A percentile compares a stretch with the other conserved stretches of the same genome.
Evolutionary conservation across 805 yeast species (phyloP).

Genomic region (Teunomyces gatunensis): DNA sequence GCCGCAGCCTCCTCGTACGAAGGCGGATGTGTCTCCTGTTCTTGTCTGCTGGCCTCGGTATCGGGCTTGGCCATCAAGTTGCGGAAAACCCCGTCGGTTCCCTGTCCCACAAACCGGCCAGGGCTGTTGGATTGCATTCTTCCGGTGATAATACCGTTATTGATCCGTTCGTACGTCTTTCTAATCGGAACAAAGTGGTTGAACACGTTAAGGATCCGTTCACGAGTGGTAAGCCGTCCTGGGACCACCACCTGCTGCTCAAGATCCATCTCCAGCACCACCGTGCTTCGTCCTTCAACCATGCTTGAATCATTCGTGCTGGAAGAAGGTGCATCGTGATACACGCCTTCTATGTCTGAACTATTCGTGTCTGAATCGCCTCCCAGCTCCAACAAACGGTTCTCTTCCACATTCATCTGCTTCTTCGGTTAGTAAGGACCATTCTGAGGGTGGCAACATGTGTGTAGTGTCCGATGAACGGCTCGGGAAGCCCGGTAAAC

Average conservation of each 20-base stretch:
- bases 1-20: slow-evolving; percentile 93
- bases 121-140: slow-evolving; percentile 42
- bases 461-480: no score
- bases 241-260: slow-evolving; percentile 24
- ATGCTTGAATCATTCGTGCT: slow-evolving; percentile 5
- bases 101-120: slow-evolving; percentile 46
- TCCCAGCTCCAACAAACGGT: slow-evolving; percentile 7
- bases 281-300: slow-evolving; percentile 10
- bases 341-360: background rate
- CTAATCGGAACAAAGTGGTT: slow-evolving; percentile 36
- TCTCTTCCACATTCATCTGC: slow-evolving; percentile 6
- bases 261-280: slow-evolving; percentile 24
- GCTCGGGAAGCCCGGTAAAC: no score
- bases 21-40: slow-evolving; percentile 65
- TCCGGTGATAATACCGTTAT: slow-evolving; percentile 41
- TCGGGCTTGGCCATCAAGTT: slow-evolving; percentile 91
- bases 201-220: slow-evolving; percentile 30
- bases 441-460: background rate
- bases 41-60: slow-evolving; percentile 28
- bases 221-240: slow-evolving; percentile 22
- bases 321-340: no score
- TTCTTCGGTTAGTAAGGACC: background rate
- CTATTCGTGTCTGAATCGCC: slow-evolving; percentile 1
- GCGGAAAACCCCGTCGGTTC: slow-evolving; percentile 87
- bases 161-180: slow-evolving; percentile 42